Base-by-base conservation (phyloP, 2,329 filamentous ascomycete genomes). In the Madurella mycetomatis region DNA sequence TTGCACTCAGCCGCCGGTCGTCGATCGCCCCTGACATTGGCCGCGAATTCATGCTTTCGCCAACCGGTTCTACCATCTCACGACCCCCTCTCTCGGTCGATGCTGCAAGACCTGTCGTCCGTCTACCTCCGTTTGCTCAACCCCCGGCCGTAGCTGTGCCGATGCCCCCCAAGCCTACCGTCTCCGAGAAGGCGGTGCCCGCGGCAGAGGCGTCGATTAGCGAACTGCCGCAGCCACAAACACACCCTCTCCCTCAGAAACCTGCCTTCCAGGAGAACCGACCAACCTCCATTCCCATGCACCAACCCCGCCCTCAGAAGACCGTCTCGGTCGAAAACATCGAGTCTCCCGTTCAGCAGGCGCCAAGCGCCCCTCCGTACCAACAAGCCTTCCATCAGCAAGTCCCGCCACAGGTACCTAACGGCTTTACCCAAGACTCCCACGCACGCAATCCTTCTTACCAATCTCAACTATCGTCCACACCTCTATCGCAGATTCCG, bases 281-380 rank as follows among this genome's bases (percentile, higher is more conserved):
- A 42, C 70, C 76, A 5, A 76, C 69, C 60, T 70, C 73, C 42
- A 75, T 82, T 61, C 82, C 90, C 1, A 96, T 97, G 85, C 90
- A 97, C 68, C 94, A 97, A 69, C 94, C 94, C 54, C 87, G 90
- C 49, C 92, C 94, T 9, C 92, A 97, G 70, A 97, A 97, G 76
- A 81, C 91, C 5, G 90, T 97, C 32, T 96, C 92, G 9, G 85
- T 97, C 55, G 89, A 90, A 54, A 91, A 90, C 64, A 96, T 97
- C 62, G 94, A 97, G 70, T 88, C 88, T 8, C 90, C 92, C 4
- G 60, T 51, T n/a, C 63, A 84, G 82, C 5, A 78, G 63, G 67
- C 71, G 54, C 70, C 69, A 49, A 76, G 76, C 64, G 77, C 72
- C 41, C 65, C 69, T 40, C 66, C 68, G 13, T 75, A 87, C 64